Base-by-base conservation (phyloP, 352 stramenopile species). In the Pythium dissimile region DNA sequence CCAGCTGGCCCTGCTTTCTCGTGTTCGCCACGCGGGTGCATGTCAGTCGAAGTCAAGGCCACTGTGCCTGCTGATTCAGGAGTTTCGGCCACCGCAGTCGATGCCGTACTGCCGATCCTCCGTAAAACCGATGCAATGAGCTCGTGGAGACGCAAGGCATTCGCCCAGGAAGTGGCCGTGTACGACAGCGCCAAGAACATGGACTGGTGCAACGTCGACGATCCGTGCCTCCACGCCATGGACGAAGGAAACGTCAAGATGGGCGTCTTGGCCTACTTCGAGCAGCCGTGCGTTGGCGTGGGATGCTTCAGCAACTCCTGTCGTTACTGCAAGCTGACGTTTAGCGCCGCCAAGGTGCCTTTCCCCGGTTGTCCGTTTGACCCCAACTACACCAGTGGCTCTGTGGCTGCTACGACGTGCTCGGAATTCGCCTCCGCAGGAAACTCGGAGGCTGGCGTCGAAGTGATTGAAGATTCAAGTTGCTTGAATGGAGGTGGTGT, bases 341-440 rank as follows among this genome's bases (percentile, higher is more conserved):
- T 62, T 21, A 75, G 66, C 42, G 32, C 45, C 5, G 69, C 70
- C 0, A 30, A 53, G 0, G 53, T 63, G 18, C 63, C 66, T 2
- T 75, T 79, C 45, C 42, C 67, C 3, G n/a, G 47, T 2, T 75
- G 70, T 60, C 70, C 70, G 3, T 79, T 62, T 45, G 60, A 75
- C 43, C 56, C 42, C 20, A 64, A 57, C 42, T 54, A 56, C 30
- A 34, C 20, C 12, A 11, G 15, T 6, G 16, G 16, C 3, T 11
- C 38, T 3, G 41, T 9, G 11, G 16, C 31, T 0, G 38, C 23
- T 21, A 28, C 10, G 10, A 12, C 20, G 5, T 66, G 59, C 15
- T 8, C 39, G 1, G 34, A 6, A 23, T 66, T 54, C 43, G 49
- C 31, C 1, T 60, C 59, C 1, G 35, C 56, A 0, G 59, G 49